phyloP scores from a whole-genome alignment of 805 yeast genomes.

The Yamadazyma sp. region DNA sequence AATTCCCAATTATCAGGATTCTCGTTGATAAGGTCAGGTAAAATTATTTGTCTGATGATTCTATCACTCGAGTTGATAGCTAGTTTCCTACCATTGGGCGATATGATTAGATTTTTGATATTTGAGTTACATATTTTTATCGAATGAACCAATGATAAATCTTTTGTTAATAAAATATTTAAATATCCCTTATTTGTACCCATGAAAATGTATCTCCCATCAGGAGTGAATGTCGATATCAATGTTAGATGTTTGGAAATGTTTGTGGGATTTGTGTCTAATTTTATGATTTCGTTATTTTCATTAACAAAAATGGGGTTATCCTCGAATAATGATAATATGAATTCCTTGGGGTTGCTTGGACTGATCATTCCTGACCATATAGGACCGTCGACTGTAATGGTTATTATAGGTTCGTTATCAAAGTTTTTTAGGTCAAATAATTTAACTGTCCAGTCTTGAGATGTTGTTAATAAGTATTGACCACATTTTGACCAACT shows the following conservation, averaged over 20 bases:
- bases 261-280: constrained; percentile 19
- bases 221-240: constrained; percentile 48
- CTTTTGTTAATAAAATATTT: constrained; percentile 40
- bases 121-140: constrained; percentile 63
- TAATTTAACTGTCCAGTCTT: constrained; percentile 77
- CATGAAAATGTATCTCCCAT: constrained; percentile 56
- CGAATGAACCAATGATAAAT: constrained; percentile 40
- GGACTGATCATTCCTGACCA: constrained; percentile 69
- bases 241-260: constrained; percentile 44
- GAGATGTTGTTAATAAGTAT: constrained; percentile 63
- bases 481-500: constrained; percentile 76
- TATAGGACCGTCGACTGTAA: constrained; percentile 64
- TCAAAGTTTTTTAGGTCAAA: constrained; percentile 64
- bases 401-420: constrained; percentile 35
- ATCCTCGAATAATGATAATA: constrained; percentile 66
- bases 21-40: constrained; percentile 42
- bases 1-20: constrained; percentile 45
- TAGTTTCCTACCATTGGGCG: constrained; percentile 57
- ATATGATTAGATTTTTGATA: constrained; percentile 63
- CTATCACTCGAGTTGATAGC: constrained; percentile 79
- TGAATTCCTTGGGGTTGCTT: constrained; percentile 40
- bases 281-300: constrained; percentile 14
- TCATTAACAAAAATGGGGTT: constrained; percentile 51
- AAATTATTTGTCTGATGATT: constrained; percentile 58
- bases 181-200: constrained; percentile 85